phyloP scores from a whole-genome alignment of 169 alveolate species.

The Eimeria necatrix region DNA sequence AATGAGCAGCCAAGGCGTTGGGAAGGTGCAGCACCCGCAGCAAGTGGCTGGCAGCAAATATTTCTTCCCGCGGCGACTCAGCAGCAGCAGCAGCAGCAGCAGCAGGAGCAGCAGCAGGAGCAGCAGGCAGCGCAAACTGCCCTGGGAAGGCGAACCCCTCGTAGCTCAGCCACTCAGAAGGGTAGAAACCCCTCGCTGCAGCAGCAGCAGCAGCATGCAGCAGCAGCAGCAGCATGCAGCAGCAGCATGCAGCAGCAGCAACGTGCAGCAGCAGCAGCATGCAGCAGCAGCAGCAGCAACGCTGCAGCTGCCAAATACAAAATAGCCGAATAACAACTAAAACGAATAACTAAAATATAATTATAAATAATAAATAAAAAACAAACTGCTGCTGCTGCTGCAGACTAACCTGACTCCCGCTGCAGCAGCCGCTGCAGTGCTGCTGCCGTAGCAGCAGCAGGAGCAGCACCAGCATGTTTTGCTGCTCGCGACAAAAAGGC shows the following conservation, averaged over 20 bases:
- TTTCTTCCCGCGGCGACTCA: not conserved
- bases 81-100: slow-evolving; percentile 2
- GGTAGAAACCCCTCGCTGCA: slow-evolving; percentile 48
- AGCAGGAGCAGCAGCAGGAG: slow-evolving; percentile 1
- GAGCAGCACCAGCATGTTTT: not conserved
- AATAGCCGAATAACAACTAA: too few relatives aligned
- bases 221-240: slow-evolving; percentile 36
- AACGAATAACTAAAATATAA: too few relatives aligned
- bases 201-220: slow-evolving; percentile 39
- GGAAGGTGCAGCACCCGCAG: slow-evolving; percentile 56
- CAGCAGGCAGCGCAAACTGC: not conserved
- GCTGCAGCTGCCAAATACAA: too few relatives aligned
- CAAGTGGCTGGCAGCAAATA: slow-evolving; percentile 15
- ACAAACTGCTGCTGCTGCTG: too few relatives aligned
- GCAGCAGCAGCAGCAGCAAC: too few relatives aligned
- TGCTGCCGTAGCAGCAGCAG: not conserved
- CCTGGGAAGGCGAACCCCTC: slow-evolving; percentile 32
- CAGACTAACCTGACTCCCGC: not conserved
- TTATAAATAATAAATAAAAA: too few relatives aligned
- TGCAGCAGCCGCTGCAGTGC: not conserved
- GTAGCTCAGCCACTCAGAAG: slow-evolving; percentile 47
- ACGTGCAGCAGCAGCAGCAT: too few relatives aligned
- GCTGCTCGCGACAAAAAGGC: slow-evolving; percentile 28
- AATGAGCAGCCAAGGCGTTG: not conserved
- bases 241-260: too few relatives aligned